Conservation (phyloP, 2,329 filamentous ascomycete species). For the Penicillium sp. region DNA sequence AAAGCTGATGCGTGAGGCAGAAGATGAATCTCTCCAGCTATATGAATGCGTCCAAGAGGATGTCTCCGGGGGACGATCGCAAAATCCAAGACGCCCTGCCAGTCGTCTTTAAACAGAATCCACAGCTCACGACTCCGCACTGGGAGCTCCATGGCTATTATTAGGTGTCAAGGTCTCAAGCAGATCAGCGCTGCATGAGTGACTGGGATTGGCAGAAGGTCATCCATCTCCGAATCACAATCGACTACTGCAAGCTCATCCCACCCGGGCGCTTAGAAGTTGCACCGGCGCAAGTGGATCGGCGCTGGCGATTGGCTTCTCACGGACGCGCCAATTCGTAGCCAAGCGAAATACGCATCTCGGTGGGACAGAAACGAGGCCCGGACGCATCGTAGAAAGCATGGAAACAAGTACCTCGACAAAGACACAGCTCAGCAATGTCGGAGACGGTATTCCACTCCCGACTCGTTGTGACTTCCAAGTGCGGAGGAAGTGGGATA, state of each 20-base stretch:
- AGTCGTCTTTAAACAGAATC: not conserved
- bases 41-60: no score
- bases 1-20: no score
- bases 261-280: slow-evolving; percentile 18
- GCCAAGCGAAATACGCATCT: slow-evolving; percentile 7
- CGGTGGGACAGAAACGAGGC: no score
- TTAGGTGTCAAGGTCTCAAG: slow-evolving; percentile 3
- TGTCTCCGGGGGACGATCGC: slow-evolving; percentile 1
- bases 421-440: no score
- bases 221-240: slow-evolving; percentile 13
- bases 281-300: slow-evolving; percentile 9
- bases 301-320: slow-evolving; percentile 2
- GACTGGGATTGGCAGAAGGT: slow-evolving; percentile 2
- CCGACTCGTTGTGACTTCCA: no score
- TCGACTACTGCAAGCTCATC: slow-evolving; percentile 20
- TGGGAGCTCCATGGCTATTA: slow-evolving; percentile 13
- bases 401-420: no score
- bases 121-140: slow-evolving; percentile 11
- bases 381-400: no score
- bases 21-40: no score
- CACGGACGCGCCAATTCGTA: not conserved
- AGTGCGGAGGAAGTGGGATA: no score
- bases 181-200: no score
- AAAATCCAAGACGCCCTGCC: not conserved
- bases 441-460: no score